Conservation (phyloP, 352 stramenopile species). For the Phytophthora kernoviae region DNA sequence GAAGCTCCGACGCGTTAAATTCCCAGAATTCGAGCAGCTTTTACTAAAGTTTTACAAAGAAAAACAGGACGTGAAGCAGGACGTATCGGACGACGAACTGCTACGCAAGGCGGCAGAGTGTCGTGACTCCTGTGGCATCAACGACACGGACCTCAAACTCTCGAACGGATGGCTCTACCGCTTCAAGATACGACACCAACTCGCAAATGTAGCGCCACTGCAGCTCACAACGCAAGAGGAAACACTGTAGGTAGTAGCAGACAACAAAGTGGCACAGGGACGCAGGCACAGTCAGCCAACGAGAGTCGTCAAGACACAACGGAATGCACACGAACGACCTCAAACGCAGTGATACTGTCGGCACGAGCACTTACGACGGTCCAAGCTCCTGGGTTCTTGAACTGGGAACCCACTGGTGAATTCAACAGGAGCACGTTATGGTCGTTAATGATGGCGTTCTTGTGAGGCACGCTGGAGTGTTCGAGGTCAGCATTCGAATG, state of each 20-base stretch:
- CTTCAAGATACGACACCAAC: constrained; percentile 45
- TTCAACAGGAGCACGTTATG: constrained; percentile 18
- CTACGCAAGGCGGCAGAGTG: constrained; percentile 35
- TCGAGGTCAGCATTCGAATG: constrained; percentile 38
- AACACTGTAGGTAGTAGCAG: too few relatives aligned
- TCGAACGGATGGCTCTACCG: constrained; percentile 57
- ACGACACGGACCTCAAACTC: constrained; percentile 40
- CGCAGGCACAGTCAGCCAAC: background rate
- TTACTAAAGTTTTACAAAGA: constrained; percentile 24
- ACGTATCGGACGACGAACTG: constrained; percentile 34
- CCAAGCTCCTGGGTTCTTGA: constrained; percentile 32
- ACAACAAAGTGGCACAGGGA: background rate
- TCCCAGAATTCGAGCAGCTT: constrained; percentile 40
- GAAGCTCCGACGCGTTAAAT: constrained; percentile 52
- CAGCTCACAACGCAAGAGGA: background rate
- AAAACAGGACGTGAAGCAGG: background rate
- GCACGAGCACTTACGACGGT: constrained; percentile 31
- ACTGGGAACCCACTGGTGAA: constrained; percentile 38
- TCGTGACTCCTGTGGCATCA: constrained; percentile 38
- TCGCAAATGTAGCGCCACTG: constrained; percentile 5
- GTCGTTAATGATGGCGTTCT: constrained; percentile 40
- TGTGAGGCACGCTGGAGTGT: constrained; percentile 24
- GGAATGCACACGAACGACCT: too few relatives aligned
- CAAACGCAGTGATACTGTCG: constrained; percentile 7
- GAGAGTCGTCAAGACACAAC: too few relatives aligned